phyloP scores from a whole-genome alignment of 768 basidiomycete genomes.

The Tylopilus balloui region DNA sequence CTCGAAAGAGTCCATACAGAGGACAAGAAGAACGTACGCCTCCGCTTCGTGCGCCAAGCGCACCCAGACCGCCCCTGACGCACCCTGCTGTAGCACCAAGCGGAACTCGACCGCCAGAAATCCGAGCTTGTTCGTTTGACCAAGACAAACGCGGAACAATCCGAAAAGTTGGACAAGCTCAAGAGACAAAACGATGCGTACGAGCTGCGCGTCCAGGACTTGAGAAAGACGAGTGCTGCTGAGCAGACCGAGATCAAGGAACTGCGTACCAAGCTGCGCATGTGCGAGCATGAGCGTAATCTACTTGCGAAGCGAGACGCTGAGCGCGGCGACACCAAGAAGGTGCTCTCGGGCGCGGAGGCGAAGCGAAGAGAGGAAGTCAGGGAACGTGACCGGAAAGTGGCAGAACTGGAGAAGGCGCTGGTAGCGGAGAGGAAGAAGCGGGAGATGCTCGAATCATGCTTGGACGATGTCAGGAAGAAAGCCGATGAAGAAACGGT shows the following conservation, averaged over 20 bases:
- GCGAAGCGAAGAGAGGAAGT: conserved; percentile 50
- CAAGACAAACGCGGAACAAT: conserved; percentile 45
- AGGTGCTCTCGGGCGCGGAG: conserved; percentile 46
- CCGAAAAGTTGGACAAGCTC: conserved; percentile 54
- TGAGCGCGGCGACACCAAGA: conserved; percentile 49
- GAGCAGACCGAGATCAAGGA: conserved; percentile 66
- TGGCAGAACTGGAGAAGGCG: conserved; percentile 53
- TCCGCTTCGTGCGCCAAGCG: background rate
- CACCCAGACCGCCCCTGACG: conserved; percentile 1
- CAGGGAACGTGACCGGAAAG: conserved; percentile 48
- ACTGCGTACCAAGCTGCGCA: conserved; percentile 52
- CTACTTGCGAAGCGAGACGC: conserved; percentile 49
- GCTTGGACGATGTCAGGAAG: conserved; percentile 39
- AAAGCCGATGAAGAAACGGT: conserved; percentile 40
- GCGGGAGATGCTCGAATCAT: conserved; percentile 44
- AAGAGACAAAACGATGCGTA: conserved; percentile 57
- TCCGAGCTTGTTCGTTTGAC: conserved; percentile 49
- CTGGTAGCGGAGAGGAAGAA: conserved; percentile 47
- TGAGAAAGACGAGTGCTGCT: conserved; percentile 43
- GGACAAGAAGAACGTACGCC: conserved; percentile 58
- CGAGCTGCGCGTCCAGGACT: conserved; percentile 57
- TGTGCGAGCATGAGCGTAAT: conserved; percentile 52
- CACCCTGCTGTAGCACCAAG: conserved; percentile 44
- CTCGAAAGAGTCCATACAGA: conserved; percentile 60
- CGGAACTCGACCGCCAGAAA: conserved; percentile 56